phyloP scores from a whole-genome alignment of 83 land plant species.

The Thuja plicata region DNA sequence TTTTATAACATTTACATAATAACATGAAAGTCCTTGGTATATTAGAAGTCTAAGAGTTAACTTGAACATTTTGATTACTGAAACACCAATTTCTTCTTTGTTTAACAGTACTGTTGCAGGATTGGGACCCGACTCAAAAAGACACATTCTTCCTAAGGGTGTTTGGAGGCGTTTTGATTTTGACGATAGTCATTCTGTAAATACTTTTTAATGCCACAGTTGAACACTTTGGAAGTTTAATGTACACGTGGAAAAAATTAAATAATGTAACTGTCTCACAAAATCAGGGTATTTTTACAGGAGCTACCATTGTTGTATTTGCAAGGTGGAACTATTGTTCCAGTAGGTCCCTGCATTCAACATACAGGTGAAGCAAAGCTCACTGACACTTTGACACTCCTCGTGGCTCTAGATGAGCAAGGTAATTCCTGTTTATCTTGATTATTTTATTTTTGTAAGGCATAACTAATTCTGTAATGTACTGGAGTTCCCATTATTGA shows the following conservation, averaged over 20 bases:
- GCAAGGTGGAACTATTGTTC: slow-evolving; percentile 91
- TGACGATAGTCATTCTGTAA: slow-evolving; percentile 68
- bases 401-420: slow-evolving; percentile 81
- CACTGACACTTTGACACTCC: slow-evolving; percentile 62
- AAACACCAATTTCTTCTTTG: not conserved
- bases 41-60: not conserved
- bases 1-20: not conserved
- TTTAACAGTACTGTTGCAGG: slow-evolving; percentile 43
- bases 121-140: slow-evolving; percentile 28
- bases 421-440: slow-evolving; percentile 37
- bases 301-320: slow-evolving; percentile 83
- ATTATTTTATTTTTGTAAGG: not conserved
- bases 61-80: not conserved
- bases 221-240: not conserved
- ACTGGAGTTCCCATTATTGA: not conserved
- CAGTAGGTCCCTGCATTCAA: slow-evolving; percentile 72
- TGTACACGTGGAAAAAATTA: not conserved
- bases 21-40: not conserved
- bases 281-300: slow-evolving; percentile 35
- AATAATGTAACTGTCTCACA: not conserved
- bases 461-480: not conserved
- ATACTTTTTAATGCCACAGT: not conserved
- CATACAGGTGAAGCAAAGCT: slow-evolving; percentile 61
- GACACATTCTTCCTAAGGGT: slow-evolving; percentile 44
- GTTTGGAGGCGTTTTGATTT: slow-evolving; percentile 64